phyloP scores from a whole-genome alignment of 2,329 filamentous ascomycete species.

The Cladosporium sp. region DNA sequence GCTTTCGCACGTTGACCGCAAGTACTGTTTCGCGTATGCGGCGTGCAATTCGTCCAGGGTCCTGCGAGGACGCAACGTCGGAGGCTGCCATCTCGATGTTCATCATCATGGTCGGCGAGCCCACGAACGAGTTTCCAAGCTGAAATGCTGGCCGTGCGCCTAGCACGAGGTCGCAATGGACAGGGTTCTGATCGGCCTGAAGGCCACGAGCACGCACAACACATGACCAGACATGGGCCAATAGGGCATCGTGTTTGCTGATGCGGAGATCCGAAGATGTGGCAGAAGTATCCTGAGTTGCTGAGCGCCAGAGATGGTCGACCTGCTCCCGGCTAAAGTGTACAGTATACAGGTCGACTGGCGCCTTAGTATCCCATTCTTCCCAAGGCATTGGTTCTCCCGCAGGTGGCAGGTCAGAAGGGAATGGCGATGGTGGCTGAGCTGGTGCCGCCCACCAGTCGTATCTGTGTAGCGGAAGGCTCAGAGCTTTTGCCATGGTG shows the following conservation, averaged over 20 bases:
- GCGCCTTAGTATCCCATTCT: slow-evolving; percentile 5
- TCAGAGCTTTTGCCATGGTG: neutral
- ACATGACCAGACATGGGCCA: slow-evolving; percentile 20
- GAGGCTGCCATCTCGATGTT: slow-evolving; percentile 18
- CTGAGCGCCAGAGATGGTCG: slow-evolving; percentile 9
- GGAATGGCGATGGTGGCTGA: slow-evolving; percentile 10
- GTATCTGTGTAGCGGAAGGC: slow-evolving; percentile 17
- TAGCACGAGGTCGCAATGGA: slow-evolving; percentile 16
- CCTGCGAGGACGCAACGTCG: neutral
- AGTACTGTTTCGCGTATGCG: slow-evolving; percentile 8
- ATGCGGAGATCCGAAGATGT: neutral
- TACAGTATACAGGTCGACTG: slow-evolving; percentile 9
- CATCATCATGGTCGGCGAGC: slow-evolving; percentile 19
- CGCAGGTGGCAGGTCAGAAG: neutral
- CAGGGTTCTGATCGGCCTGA: neutral
- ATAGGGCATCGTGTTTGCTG: slow-evolving; percentile 17
- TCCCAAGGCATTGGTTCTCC: slow-evolving; percentile 9
- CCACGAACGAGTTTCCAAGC: slow-evolving; percentile 7
- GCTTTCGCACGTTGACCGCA: neutral
- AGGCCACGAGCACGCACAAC: slow-evolving; percentile 17
- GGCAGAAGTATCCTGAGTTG: neutral
- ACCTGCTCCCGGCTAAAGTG: slow-evolving; percentile 14
- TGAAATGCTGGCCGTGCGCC: slow-evolving; percentile 11
- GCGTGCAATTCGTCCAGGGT: neutral
- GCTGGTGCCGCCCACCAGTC: slow-evolving; percentile 14